Base-by-base conservation (phyloP, 768 basidiomycete species). In the Lentinus brumalis region DNA sequence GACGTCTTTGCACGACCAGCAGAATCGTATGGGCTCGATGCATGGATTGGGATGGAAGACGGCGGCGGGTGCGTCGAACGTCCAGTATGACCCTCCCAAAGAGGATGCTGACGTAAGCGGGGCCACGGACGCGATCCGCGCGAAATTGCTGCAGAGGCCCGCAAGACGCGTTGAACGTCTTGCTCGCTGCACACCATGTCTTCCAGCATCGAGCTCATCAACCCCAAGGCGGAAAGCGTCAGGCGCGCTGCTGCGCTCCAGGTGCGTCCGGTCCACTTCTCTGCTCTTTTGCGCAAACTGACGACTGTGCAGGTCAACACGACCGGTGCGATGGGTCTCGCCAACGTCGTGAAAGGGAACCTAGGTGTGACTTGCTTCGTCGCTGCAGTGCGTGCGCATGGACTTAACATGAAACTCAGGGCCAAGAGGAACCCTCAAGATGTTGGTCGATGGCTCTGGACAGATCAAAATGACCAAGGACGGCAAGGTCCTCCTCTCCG, bases 391-490 rank as follows among this genome's bases (percentile, higher is more conserved):
- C 66, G 45, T 41, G 21, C 14, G 21, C 40, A 5, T 51, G n/a
- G 51, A 7, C 16, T 31, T 3, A 29, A 16, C 14, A 32, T 46
- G 18, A 54, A 53, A 6, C n/a, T 5, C 64, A 96, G 96, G 96
- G 49, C 97, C 97, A 18, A 81, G 96, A 76, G 97, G 97, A 60
- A 98, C 97, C 0, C 84, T 98, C 67, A 99, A 99, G 82, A 98
- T 99, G 96, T 87, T 99, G 54, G 97, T 99, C 45, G 97, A 98
- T 76, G 97, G 97, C 58, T 83, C 96, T 14, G 97, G 97, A 10
- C 92, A 95, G 78, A 96, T 99, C 76, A 99, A 98, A 84, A 96
- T 99, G 92, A 98, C 97, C 65, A 99, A 98, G 81, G 97, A 98
- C 71, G 97, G 97, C 64, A 99, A 99, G 79, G 96, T 98, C 44